phyloP scores from a whole-genome alignment of 139 green algal genomes.

The Picochlorum costavermella region DNA sequence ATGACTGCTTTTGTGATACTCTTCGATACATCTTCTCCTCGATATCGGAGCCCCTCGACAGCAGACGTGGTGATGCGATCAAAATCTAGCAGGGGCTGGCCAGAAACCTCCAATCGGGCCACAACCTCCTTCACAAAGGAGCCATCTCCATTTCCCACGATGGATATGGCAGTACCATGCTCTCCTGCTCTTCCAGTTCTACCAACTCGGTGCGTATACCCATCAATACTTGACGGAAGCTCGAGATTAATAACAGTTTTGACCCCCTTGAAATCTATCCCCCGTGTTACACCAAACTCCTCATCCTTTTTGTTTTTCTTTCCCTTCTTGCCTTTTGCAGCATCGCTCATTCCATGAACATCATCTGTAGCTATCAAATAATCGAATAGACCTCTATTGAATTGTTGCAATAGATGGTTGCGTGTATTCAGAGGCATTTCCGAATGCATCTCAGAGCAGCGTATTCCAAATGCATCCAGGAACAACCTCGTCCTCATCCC shows the following conservation, averaged over 20 bases:
- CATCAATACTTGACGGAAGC: constrained; percentile 41
- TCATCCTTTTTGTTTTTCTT: constrained; percentile 46
- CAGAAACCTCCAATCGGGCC: background rate
- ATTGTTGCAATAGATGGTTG: constrained; percentile 75
- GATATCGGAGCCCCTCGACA: constrained; percentile 64
- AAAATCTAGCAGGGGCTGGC: constrained; percentile 16
- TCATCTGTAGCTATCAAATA: constrained; percentile 85
- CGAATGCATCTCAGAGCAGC: constrained; percentile 63
- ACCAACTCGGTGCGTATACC: constrained; percentile 84
- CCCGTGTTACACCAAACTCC: constrained; percentile 93
- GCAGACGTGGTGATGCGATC: constrained; percentile 35
- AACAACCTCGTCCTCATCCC: constrained; percentile 85
- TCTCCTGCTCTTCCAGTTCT: constrained; percentile 81
- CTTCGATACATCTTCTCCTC: constrained; percentile 71
- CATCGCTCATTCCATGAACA: constrained; percentile 30
- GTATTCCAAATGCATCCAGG: constrained; percentile 85
- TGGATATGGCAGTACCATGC: constrained; percentile 50
- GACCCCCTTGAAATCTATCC: constrained; percentile 96
- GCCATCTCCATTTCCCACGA: constrained; percentile 9
- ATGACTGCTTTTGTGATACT: constrained; percentile 65
- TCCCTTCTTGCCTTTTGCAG: constrained; percentile 3
- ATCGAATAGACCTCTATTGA: constrained; percentile 86
- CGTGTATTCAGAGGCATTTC: constrained; percentile 76
- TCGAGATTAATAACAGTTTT: constrained; percentile 87
- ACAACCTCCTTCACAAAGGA: background rate